Evolutionary conservation across 2,329 filamentous ascomycete genomes (phyloP).

Genomic region (Colletotrichum lindemuthianum): DNA sequence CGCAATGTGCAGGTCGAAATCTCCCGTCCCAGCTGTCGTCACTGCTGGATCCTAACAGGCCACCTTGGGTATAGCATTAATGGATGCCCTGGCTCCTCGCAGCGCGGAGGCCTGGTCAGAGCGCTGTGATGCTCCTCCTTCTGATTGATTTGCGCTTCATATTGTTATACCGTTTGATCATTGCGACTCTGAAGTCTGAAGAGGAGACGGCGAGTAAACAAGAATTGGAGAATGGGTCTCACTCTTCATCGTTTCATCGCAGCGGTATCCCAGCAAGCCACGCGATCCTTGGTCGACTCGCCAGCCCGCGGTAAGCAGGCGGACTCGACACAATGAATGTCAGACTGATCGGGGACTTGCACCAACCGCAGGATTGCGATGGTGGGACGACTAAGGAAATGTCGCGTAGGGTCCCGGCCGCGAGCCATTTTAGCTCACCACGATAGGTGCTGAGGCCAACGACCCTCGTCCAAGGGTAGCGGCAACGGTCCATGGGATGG

Average conservation of each 20-base stretch:
- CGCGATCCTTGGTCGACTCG: constrained; percentile 13
- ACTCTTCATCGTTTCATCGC: constrained; percentile 20
- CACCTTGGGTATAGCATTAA: background rate
- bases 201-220: constrained; percentile 7
- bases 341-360: constrained; percentile 16
- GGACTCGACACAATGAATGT: constrained; percentile 3
- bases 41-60: constrained; percentile 11
- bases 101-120: constrained; percentile 13
- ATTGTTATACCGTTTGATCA: constrained; percentile 11
- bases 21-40: constrained; percentile 20
- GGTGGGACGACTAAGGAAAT: constrained; percentile 24
- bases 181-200: constrained; percentile 21
- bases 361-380: constrained; percentile 23
- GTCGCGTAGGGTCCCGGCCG: constrained; percentile 18
- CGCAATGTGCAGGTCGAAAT: constrained; percentile 31
- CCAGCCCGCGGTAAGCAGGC: constrained; percentile 11
- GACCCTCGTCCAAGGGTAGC: constrained; percentile 13
- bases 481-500: constrained; percentile 21
- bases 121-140: constrained; percentile 6
- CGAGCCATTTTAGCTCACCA: constrained; percentile 8
- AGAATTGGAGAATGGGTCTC: constrained; percentile 24
- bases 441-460: constrained; percentile 4
- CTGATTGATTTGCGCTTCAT: constrained; percentile 9
- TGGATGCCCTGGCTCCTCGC: background rate
- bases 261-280: constrained; percentile 23